Percentiles rank a stretch among this genome's conserved stretches.
These are phyloP conservation scores for Secale cereale DNA, from an alignment of 176 grass and related monocot species.

Conservation along the genomic window DNA sequence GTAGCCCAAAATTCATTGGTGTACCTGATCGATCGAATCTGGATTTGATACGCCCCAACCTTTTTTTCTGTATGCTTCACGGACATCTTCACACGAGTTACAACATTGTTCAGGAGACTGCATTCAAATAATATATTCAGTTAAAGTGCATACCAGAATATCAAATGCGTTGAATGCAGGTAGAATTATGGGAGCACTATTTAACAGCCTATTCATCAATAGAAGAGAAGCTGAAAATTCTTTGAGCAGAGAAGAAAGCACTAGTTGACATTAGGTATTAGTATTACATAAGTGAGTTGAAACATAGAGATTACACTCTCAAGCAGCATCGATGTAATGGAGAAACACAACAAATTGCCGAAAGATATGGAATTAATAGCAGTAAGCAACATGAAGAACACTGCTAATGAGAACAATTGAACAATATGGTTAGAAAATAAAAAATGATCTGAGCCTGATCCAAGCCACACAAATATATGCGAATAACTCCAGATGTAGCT, in stretches of 20 bases:
- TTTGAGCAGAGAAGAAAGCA: conserved; percentile 8
- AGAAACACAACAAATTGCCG: background rate
- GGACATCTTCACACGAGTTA: conserved; percentile 95
- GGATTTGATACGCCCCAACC: conserved; percentile 94
- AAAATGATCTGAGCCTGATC: background rate
- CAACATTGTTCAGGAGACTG: conserved; percentile 88
- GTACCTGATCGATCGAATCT: conserved; percentile 87
- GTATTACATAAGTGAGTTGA: background rate
- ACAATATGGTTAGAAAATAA: conserved; percentile 3
- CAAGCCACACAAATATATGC: background rate
- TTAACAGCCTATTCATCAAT: conserved; percentile 10
- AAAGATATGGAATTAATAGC: background rate
- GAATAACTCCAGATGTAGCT: background rate
- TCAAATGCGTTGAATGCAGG: background rate
- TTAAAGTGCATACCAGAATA: conserved; percentile 16
- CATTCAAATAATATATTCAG: conserved; percentile 34
- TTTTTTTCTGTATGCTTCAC: conserved; percentile 93
- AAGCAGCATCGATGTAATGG: background rate
- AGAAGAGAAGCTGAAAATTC: background rate
- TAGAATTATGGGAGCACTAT: background rate
- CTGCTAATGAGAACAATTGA: conserved; percentile 5
- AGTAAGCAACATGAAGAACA: background rate
- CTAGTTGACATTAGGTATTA: background rate
- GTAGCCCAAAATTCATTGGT: background rate
- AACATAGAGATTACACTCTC: conserved; percentile 9